phyloP scores from a whole-genome alignment of 2,329 filamentous ascomycete species.

The Hypomyces rosellus region DNA sequence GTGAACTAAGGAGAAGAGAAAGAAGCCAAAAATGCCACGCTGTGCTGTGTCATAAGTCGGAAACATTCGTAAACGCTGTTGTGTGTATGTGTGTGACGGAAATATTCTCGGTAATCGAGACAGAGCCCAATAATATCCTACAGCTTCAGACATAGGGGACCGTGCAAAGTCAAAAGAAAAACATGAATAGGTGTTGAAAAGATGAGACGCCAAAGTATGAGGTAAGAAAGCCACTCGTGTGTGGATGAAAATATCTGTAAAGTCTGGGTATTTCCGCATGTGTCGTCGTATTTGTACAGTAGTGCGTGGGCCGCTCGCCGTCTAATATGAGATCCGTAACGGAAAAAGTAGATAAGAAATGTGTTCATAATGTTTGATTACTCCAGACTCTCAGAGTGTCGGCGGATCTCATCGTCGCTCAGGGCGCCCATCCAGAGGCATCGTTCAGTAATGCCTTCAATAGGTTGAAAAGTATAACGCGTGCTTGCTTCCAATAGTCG shows the following conservation, averaged over 20 bases:
- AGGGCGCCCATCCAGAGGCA: constrained; percentile 82
- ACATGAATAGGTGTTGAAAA: not conserved
- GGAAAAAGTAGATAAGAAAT: constrained; percentile 4
- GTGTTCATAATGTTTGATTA: constrained; percentile 10
- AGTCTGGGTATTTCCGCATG: not conserved
- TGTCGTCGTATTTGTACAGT: constrained; percentile 1
- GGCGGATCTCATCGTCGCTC: constrained; percentile 66
- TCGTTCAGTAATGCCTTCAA: constrained; percentile 70
- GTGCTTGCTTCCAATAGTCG: constrained; percentile 74
- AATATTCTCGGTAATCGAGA: not conserved
- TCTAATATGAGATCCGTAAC: not conserved
- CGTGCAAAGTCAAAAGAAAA: not conserved
- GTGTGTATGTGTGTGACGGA: not conserved
- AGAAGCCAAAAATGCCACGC: constrained; percentile 1
- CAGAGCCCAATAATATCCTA: not conserved
- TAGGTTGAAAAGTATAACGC: constrained; percentile 65
- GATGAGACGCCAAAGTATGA: not conserved
- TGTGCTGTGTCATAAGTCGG: constrained; percentile 11
- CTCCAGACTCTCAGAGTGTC: constrained; percentile 45
- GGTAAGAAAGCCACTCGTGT: not conserved
- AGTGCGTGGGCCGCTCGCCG: not conserved
- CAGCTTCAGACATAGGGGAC: not conserved
- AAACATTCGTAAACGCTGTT: not conserved
- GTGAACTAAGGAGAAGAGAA: not conserved
- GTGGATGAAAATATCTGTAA: not conserved